These are phyloP conservation scores for Pythium aquatile DNA, from an alignment of 352 stramenopile genomes.

Conservation along the genomic window DNA sequence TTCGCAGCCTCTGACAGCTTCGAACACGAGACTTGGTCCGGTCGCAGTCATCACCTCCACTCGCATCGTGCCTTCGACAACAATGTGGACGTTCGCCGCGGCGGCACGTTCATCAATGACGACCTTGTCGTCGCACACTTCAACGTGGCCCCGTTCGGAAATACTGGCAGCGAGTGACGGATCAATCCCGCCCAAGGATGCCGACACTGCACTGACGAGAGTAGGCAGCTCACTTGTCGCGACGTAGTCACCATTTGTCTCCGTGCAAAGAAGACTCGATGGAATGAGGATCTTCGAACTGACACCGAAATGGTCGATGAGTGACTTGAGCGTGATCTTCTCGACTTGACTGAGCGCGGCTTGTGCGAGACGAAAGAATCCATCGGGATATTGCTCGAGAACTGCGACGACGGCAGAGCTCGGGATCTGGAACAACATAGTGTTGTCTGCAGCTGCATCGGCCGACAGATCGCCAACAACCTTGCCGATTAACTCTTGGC, in stretches of 20 bases:
- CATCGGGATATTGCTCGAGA: conserved; percentile 59
- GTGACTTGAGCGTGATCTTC: conserved; percentile 73
- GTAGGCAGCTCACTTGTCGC: not conserved
- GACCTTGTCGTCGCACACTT: conserved; percentile 18
- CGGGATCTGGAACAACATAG: conserved; percentile 67
- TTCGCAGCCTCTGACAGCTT: conserved; percentile 57
- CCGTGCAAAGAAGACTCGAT: conserved; percentile 26
- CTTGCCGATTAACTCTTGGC: conserved; percentile 35
- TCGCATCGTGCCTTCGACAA: conserved; percentile 54
- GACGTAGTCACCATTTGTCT: not conserved
- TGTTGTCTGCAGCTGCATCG: conserved; percentile 40
- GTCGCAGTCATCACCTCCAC: conserved; percentile 40
- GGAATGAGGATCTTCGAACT: conserved; percentile 40
- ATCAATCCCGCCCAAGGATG: conserved; percentile 15
- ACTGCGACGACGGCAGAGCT: conserved; percentile 44
- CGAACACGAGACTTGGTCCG: not conserved
- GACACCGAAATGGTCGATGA: conserved; percentile 83
- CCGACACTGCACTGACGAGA: conserved; percentile 1
- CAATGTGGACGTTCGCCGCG: conserved; percentile 42
- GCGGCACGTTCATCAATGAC: conserved; percentile 14
- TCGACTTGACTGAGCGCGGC: conserved; percentile 77
- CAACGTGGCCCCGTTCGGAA: conserved; percentile 1
- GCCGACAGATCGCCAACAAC: conserved; percentile 61
- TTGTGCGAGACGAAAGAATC: conserved; percentile 73
- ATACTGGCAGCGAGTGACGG: conserved; percentile 11